These are phyloP conservation scores for Ceratobasidium sp. DNA, from an alignment of 1,284 basidiomycete species.

Conservation along the genomic window DNA sequence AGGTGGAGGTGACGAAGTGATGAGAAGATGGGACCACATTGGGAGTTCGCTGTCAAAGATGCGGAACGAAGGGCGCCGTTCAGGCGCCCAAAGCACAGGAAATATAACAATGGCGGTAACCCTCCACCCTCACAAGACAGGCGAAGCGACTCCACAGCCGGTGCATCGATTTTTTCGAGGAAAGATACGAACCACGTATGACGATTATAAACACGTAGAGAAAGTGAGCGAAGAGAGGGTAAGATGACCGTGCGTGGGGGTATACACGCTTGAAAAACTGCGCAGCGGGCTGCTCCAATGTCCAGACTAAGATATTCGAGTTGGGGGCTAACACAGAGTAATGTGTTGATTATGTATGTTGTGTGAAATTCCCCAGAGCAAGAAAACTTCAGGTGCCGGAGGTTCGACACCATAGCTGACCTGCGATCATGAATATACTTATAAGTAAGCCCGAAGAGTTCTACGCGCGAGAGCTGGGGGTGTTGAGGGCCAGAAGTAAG, in stretches of 20 bases:
- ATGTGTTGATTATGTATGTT: neutral
- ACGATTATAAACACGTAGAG: too few species aligned
- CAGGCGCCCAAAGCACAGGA: neutral
- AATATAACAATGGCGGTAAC: neutral
- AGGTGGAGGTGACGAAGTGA: neutral
- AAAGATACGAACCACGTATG: too few species aligned
- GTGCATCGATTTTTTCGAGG: too few species aligned
- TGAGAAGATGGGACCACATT: neutral
- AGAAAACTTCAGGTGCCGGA: neutral
- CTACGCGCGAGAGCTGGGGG: neutral
- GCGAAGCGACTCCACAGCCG: too few species aligned
- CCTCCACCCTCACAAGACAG: too few species aligned
- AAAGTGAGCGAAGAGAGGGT: too few species aligned
- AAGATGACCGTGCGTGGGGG: too few species aligned
- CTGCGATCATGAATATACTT: neutral
- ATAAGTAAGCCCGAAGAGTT: neutral
- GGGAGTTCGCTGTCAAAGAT: neutral
- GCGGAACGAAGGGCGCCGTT: neutral
- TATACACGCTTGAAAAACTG: too few species aligned
- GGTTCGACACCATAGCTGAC: neutral
- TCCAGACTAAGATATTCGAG: constrained; percentile 11
- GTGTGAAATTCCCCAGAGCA: neutral
- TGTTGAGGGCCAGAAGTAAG: neutral
- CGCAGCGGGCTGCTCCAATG: neutral
- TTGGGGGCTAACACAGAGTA: constrained; percentile 7